Evolutionary conservation across 441 rosid species (phyloP).

Genomic region (Brassica hybrid): DNA sequence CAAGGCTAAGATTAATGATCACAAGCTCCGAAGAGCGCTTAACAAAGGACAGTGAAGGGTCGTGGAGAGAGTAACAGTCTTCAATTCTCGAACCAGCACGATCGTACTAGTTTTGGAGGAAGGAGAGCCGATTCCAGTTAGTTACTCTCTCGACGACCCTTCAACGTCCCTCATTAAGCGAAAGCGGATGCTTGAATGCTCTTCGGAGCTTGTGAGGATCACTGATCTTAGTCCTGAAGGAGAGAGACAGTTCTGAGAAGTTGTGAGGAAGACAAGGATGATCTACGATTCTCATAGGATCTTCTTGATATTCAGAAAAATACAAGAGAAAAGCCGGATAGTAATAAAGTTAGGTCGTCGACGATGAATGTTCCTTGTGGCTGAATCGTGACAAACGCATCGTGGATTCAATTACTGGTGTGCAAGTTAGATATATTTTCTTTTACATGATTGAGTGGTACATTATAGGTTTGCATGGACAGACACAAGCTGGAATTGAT

Average conservation of each 20-base stretch:
- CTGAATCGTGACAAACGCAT: constrained; percentile 84
- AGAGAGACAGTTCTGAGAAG: constrained; percentile 70
- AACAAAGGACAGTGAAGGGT: no score
- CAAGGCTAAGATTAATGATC: no score
- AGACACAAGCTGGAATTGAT: constrained; percentile 89
- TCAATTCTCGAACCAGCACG: no score
- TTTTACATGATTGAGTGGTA: constrained; percentile 82
- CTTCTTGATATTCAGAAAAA: constrained; percentile 34
- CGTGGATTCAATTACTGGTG: constrained; percentile 85
- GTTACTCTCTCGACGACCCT: background rate
- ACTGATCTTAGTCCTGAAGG: constrained; percentile 67
- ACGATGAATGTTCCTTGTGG: constrained; percentile 76
- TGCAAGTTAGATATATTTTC: constrained; percentile 63
- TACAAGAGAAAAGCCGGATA: background rate
- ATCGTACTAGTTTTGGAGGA: no score
- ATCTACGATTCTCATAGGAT: constrained; percentile 69
- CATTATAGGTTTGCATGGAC: constrained; percentile 86
- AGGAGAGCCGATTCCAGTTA: no score
- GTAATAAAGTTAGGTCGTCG: constrained; percentile 1
- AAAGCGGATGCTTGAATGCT: constrained; percentile 46
- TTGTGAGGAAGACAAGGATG: no score
- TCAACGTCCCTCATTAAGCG: constrained; percentile 36
- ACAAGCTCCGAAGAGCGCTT: no score
- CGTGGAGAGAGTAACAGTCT: no score
- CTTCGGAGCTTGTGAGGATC: constrained; percentile 84